Base-by-base conservation (phyloP, 1,284 basidiomycete genomes). In the Ustilago sp. region DNA sequence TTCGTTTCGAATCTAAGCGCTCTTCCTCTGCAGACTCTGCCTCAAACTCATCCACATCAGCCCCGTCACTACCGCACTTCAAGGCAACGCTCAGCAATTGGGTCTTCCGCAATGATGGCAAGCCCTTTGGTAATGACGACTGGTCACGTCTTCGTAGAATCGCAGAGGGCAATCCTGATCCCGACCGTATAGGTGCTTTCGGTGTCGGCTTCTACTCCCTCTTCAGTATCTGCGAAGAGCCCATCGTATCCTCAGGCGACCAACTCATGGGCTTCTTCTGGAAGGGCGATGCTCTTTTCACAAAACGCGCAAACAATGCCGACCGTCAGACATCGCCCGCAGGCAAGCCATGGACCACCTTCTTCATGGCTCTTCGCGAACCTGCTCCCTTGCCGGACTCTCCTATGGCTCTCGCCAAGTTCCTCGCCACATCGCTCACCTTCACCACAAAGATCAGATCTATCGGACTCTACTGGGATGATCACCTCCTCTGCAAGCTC, bases 191-290 rank as follows among this genome's bases (percentile, higher is more conserved):
- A 59, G 88, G 88, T 23, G 79, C 83, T 1, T 85, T 85, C 74
- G 88, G 88, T 39, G 89, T 89, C 32, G 88, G 88, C 54, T 88
- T 88, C 84, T 89, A 89, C 81, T 88, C 87, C 7, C 83, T 89
- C 17, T 89, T 88, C 81, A 87, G 86, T 57, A 87, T 88, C 15
- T 81, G 74, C 68, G 95, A 98, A 74, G 92, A 94, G 76, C 96
- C 96, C 0, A 93, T 96, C 82, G 95, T 98, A 9, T 92, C 91
- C 11, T 95, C 93, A 17, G 95, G 93, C 83, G 90, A 90, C 58
- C 90, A 94, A 54, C 80, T 87, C 56, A 97, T 97, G 94, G 93
- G 93, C 2, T 98, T 99, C 86, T 93, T 97, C 85, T 99, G 95
- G 95, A 95, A 95, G 50, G 83, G 80, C 38, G 84, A 86, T 39